Base-by-base conservation (phyloP, 768 basidiomycete genomes). In the Mycena indigotica region DNA sequence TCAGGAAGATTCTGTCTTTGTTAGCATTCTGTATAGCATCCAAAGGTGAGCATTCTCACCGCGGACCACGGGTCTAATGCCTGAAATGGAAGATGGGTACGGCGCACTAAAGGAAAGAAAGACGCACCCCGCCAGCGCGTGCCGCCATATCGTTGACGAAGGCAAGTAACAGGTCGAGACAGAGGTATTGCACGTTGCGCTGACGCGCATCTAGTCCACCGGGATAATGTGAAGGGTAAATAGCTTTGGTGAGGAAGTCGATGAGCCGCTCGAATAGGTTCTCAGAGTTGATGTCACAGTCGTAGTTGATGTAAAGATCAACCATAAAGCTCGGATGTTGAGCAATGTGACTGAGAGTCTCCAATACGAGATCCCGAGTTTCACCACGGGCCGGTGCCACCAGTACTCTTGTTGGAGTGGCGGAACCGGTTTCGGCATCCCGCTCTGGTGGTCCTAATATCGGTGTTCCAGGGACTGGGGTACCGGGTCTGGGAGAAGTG, bases 241-340 rank as follows among this genome's bases (percentile, higher is more conserved):
- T 88, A 26, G 91, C 87, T 79, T 91, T 89, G 5, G 93, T 91
- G 62, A 94, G 74, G 70, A 98, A 97, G 24, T 88, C 91, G 57
- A 95, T 76, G 21, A 98, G 74, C 16, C 92, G 80, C 69, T 98
- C 95, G 65, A 95, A 96, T 55, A 98, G 73, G 70, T 98, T 96
- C 75, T 98, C 97, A 70, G 93, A 94, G 67, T 98, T 96, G 62
- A 90, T 86, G 67, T 97, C 94, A 67, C 95, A 98, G 69, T 99
- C 97, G 71, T 98, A 99, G 71, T 98, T 99, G 53, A 86, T 82
- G 76, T 93, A 99, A 15, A 97, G 77, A 66, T 98, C 94, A 45
- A 96, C 92, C 90, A 97, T 93, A 76, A 96, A 95, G 68, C 88
- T 91, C 2, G 91, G 85, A 65, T 90, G 86, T 2, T 89, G 80